Evolutionary conservation across 768 basidiomycete genomes (phyloP).

Genomic region (Suillus luteus): DNA sequence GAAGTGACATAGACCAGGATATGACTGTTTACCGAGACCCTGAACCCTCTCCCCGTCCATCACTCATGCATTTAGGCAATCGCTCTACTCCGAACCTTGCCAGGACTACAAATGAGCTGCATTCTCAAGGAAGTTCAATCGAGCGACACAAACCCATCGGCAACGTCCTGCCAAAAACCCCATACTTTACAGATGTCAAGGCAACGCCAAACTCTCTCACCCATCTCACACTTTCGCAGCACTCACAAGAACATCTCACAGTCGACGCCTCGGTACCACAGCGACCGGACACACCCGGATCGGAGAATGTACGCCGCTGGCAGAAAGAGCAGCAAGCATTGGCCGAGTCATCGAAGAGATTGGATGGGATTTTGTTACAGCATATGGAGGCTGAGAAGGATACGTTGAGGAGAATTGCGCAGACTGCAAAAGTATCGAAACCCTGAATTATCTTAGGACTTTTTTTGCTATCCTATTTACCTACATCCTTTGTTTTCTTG

Average conservation of each 20-base stretch:
- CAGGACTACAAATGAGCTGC: constrained; percentile 39
- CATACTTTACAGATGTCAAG: constrained; percentile 52
- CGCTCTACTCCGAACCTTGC: constrained; percentile 68
- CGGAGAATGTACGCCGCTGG: constrained; percentile 31
- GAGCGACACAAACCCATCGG: constrained; percentile 53
- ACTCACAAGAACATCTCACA: constrained; percentile 43
- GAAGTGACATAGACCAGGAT: constrained; percentile 42
- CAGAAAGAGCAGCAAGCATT: constrained; percentile 35
- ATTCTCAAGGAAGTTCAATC: constrained; percentile 34
- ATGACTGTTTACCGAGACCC: constrained; percentile 27
- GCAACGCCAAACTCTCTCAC: constrained; percentile 33
- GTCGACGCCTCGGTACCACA: constrained; percentile 15
- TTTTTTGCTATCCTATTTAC: constrained; percentile 7
- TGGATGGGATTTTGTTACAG: constrained; percentile 80
- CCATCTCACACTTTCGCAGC: constrained; percentile 37
- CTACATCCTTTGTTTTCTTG: constrained; percentile 8
- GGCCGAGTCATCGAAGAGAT: constrained; percentile 60
- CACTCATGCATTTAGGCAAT: constrained; percentile 67
- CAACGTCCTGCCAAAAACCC: constrained; percentile 45
- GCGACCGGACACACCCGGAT: constrained; percentile 20
- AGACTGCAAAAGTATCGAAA: constrained; percentile 39
- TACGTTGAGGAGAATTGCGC: constrained; percentile 74
- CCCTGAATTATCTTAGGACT: constrained; percentile 21
- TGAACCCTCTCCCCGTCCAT: constrained; percentile 35
- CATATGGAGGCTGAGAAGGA: constrained; percentile 87